These are phyloP conservation scores for Pichia occidentalis DNA, from an alignment of 805 yeast species.

Conservation along the genomic window DNA sequence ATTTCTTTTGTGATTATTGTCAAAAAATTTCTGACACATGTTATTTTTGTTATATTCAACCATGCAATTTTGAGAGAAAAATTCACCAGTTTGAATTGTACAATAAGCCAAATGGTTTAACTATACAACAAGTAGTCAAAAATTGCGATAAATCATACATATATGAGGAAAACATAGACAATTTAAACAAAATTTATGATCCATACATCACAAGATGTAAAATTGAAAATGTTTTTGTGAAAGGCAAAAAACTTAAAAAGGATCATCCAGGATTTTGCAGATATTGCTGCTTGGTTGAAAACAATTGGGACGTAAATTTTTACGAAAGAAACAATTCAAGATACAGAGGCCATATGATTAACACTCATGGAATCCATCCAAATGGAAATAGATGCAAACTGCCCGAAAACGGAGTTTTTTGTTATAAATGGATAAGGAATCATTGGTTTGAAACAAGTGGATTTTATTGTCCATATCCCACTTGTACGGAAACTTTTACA, in stretches of 20 bases:
- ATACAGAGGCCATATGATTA: conserved; percentile 16
- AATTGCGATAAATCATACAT: conserved; percentile 5
- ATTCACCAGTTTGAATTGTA: conserved; percentile 5
- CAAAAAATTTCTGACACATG: conserved; percentile 8
- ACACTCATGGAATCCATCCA: conserved; percentile 17
- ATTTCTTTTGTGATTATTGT: conserved; percentile 6
- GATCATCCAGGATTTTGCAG: conserved; percentile 12
- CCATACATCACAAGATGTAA: conserved; percentile 11
- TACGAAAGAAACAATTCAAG: conserved; percentile 16
- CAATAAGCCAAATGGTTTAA: conserved; percentile 4
- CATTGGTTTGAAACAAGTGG: conserved; percentile 11
- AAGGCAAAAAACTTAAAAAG: conserved; percentile 7
- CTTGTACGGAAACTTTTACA: conserved; percentile 8
- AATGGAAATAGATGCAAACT: conserved; percentile 7
- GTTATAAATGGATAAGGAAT: conserved; percentile 13
- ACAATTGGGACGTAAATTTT: conserved; percentile 10
- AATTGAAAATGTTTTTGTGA: conserved; percentile 1
- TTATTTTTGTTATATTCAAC: conserved; percentile 7
- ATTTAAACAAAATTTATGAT: conserved; percentile 4
- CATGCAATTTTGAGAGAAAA: conserved; percentile 5
- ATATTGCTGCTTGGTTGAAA: conserved; percentile 1
- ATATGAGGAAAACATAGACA: conserved; percentile 9
- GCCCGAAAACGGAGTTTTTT: conserved; percentile 4
- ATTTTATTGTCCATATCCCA: conserved; percentile 9
- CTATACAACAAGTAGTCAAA: conserved; percentile 2